Evolutionary conservation across 768 basidiomycete genomes (phyloP).

Genomic region (Daedaleopsis nitida): DNA sequence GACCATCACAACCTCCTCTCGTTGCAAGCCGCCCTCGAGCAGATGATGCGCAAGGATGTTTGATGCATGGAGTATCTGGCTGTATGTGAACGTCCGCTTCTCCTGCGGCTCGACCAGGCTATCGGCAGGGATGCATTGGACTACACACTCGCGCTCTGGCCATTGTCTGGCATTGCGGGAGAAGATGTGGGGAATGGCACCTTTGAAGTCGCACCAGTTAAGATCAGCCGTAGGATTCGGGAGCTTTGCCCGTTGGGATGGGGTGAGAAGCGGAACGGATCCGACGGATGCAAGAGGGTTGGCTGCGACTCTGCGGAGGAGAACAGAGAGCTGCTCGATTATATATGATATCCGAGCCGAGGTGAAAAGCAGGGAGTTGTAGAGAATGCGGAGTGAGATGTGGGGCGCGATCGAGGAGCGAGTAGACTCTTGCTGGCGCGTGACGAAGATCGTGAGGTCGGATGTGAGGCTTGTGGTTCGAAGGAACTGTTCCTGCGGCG

Average conservation of each 20-base stretch:
- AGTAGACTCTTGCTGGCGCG: conserved; percentile 65
- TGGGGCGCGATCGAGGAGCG: conserved; percentile 71
- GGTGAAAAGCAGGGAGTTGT: conserved; percentile 95
- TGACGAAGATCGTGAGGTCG: conserved; percentile 92
- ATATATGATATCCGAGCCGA: conserved; percentile 73
- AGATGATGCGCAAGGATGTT: conserved; percentile 92
- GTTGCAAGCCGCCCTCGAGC: conserved; percentile 78
- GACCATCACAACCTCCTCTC: conserved; percentile 97
- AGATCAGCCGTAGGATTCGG: conserved; percentile 88
- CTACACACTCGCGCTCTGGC: conserved; percentile 86
- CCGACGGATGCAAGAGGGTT: conserved; percentile 75
- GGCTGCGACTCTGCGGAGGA: conserved; percentile 70
- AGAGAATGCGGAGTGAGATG: conserved; percentile 81
- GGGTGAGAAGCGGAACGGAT: conserved; percentile 77
- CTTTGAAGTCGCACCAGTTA: conserved; percentile 97
- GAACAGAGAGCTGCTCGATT: conserved; percentile 80
- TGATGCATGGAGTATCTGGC: conserved; percentile 77
- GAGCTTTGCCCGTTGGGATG: conserved; percentile 64
- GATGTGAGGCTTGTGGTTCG: conserved; percentile 80
- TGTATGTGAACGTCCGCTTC: conserved; percentile 70
- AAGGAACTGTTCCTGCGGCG: conserved; percentile 72
- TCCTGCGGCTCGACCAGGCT: conserved; percentile 47
- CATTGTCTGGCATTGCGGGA: conserved; percentile 77
- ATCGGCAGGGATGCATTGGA: conserved; percentile 66
- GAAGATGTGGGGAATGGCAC: conserved; percentile 95